These are phyloP conservation scores for Eimeria necatrix DNA, from an alignment of 169 alveolate genomes.

Conservation along the genomic window DNA sequence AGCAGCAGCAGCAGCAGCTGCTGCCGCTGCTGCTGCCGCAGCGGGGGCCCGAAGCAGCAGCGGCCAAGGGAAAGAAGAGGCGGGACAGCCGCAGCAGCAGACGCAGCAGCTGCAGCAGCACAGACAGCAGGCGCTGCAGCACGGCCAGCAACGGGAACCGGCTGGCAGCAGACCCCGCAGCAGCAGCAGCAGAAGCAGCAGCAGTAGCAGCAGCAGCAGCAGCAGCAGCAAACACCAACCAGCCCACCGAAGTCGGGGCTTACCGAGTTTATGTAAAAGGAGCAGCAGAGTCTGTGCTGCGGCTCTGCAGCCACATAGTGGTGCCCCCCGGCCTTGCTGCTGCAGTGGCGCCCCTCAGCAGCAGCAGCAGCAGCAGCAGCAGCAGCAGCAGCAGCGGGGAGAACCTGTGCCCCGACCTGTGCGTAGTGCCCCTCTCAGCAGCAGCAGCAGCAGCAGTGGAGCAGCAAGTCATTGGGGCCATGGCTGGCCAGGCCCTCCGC, in stretches of 20 bases:
- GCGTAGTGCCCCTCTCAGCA: slow-evolving; percentile 14
- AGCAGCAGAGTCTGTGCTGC: slow-evolving; percentile 86
- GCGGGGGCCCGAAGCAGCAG: background rate
- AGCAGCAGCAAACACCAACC: background rate
- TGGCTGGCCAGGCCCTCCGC: slow-evolving; percentile 90
- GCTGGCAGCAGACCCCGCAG: background rate
- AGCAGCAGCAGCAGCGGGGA: background rate
- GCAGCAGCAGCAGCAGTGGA: slow-evolving; percentile 77
- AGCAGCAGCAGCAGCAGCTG: background rate
- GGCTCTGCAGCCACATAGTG: slow-evolving; percentile 80
- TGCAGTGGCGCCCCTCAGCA: background rate
- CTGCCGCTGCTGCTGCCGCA: background rate
- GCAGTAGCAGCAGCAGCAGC: background rate
- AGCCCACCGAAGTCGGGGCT: background rate
- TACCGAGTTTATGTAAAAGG: slow-evolving; percentile 86
- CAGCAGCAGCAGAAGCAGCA: background rate
- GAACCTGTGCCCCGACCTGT: background rate
- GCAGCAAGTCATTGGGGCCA: slow-evolving; percentile 80
- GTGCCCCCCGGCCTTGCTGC: background rate
- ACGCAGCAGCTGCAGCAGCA: background rate
- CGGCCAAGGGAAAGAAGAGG: background rate
- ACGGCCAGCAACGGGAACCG: background rate
- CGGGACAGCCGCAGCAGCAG: background rate
- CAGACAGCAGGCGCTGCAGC: background rate
- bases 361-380: no score